These are phyloP conservation scores for Ceratobasidium sp. DNA, from an alignment of 1,284 basidiomycete genomes.

Conservation along the genomic window DNA sequence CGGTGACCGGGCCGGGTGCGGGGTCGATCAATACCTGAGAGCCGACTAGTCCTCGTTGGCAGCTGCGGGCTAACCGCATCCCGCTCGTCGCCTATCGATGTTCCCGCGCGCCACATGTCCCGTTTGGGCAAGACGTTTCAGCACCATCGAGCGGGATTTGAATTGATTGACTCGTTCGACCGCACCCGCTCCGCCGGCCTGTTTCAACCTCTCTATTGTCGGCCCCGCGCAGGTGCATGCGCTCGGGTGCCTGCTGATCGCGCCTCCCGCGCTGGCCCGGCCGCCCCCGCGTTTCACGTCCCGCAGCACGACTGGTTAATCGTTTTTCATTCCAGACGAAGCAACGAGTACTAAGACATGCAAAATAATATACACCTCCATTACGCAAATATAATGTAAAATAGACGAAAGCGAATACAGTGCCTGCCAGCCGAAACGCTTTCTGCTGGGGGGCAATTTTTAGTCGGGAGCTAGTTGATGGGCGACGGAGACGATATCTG, in stretches of 20 bases:
- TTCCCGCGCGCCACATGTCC: slow-evolving; percentile 38
- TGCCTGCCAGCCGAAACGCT: slow-evolving; percentile 29
- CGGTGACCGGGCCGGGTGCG: slow-evolving; percentile 13
- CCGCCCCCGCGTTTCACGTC: slow-evolving; percentile 20
- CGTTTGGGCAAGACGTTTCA: slow-evolving; percentile 21
- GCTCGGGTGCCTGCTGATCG: slow-evolving; percentile 29
- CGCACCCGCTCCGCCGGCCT: slow-evolving; percentile 11
- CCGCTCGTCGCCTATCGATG: slow-evolving; percentile 27
- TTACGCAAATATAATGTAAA: slow-evolving; percentile 32
- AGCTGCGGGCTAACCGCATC: not conserved
- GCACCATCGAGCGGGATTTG: slow-evolving; percentile 27
- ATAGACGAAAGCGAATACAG: slow-evolving; percentile 41
- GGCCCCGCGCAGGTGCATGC: slow-evolving; percentile 23
- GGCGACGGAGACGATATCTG: slow-evolving; percentile 30
- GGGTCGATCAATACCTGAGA: not conserved
- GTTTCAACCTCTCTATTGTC: slow-evolving; percentile 23
- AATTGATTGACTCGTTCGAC: slow-evolving; percentile 20
- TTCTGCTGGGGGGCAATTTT: slow-evolving; percentile 39
- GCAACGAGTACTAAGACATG: slow-evolving; percentile 14
- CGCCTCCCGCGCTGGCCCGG: slow-evolving; percentile 24
- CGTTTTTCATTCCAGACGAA: slow-evolving; percentile 36
- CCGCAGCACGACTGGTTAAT: slow-evolving; percentile 37
- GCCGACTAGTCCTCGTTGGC: too few species aligned
- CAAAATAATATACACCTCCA: slow-evolving; percentile 36
- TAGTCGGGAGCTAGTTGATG: slow-evolving; percentile 26